Conservation (phyloP, 2,329 filamentous ascomycete genomes). For the Rutstroemia sp. region DNA sequence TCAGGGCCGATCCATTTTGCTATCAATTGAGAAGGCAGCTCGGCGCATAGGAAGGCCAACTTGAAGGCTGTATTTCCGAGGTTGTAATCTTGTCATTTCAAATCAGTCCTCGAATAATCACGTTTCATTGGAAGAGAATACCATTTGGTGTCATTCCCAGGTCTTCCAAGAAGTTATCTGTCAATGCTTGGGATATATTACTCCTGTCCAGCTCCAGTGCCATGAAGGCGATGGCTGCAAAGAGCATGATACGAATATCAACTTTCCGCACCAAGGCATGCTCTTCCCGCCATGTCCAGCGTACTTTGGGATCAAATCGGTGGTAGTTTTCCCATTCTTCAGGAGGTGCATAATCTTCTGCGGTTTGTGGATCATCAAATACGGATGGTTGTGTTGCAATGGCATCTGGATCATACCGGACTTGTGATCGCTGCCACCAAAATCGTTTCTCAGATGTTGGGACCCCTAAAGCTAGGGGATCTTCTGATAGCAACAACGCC, state of each 20-base stretch:
- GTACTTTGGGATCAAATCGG: conserved; percentile 32
- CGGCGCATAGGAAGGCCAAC: conserved; percentile 31
- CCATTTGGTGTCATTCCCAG: conserved; percentile 39
- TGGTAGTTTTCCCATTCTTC: conserved; percentile 33
- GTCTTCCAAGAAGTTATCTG: conserved; percentile 53
- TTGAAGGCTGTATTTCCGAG: conserved; percentile 38
- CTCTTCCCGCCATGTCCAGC: conserved; percentile 34
- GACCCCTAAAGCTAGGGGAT: conserved; percentile 11
- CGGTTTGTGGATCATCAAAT: conserved; percentile 19
- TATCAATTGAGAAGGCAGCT: conserved; percentile 47
- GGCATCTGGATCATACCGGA: conserved; percentile 14
- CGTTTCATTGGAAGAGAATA: conserved; percentile 14
- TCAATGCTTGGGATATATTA: conserved; percentile 51
- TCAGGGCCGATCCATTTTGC: conserved; percentile 43
- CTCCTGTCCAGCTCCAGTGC: conserved; percentile 52
- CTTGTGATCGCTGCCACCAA: conserved; percentile 21
- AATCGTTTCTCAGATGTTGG: conserved; percentile 17
- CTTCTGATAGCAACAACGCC: conserved; percentile 2
- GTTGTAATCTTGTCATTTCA: conserved; percentile 35
- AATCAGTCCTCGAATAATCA: background rate
- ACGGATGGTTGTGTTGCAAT: conserved; percentile 24
- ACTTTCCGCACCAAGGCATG: conserved; percentile 23
- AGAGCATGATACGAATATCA: conserved; percentile 29
- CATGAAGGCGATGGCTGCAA: conserved; percentile 48
- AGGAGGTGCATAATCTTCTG: conserved; percentile 20